Conservation (phyloP, 1,284 basidiomycete species). For the Entoloma clypeatum region DNA sequence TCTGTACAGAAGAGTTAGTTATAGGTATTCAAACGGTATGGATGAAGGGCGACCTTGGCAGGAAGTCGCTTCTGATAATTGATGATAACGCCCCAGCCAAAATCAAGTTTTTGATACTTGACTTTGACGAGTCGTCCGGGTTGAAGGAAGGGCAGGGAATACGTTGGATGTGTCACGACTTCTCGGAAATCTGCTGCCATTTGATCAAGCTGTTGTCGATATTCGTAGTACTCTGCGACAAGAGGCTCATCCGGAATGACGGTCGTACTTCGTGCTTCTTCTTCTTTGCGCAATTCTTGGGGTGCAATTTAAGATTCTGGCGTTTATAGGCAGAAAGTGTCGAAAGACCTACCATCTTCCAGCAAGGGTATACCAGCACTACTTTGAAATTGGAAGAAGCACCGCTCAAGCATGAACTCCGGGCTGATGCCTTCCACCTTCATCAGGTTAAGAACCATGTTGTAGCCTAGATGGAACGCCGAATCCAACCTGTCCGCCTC, state of each 20-base stretch:
- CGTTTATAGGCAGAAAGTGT: not conserved
- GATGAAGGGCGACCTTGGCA: constrained; percentile 52
- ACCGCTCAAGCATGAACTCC: constrained; percentile 97
- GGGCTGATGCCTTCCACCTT: constrained; percentile 98
- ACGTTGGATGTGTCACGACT: constrained; percentile 93
- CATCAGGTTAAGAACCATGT: constrained; percentile 99
- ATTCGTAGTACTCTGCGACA: constrained; percentile 89
- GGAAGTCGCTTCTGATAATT: constrained; percentile 86
- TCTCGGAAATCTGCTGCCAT: constrained; percentile 85
- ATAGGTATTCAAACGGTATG: not conserved
- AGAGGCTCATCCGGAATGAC: constrained; percentile 80
- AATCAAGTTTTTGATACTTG: constrained; percentile 83
- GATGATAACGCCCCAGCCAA: constrained; percentile 94
- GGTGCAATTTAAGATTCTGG: no score
- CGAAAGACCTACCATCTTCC: constrained; percentile 67
- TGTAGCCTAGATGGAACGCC: constrained; percentile 98
- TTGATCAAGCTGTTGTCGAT: constrained; percentile 87
- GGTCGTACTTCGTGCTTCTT: constrained; percentile 65
- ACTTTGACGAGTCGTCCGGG: constrained; percentile 89
- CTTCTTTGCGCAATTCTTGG: constrained; percentile 80
- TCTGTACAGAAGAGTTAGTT: constrained; percentile 33
- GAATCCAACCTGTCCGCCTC: constrained; percentile 97
- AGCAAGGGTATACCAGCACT: constrained; percentile 84
- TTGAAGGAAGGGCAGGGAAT: constrained; percentile 91
- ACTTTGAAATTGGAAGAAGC: constrained; percentile 99